Conservation (phyloP, 2,329 filamentous ascomycete species). For the Talaromyces sp. region DNA sequence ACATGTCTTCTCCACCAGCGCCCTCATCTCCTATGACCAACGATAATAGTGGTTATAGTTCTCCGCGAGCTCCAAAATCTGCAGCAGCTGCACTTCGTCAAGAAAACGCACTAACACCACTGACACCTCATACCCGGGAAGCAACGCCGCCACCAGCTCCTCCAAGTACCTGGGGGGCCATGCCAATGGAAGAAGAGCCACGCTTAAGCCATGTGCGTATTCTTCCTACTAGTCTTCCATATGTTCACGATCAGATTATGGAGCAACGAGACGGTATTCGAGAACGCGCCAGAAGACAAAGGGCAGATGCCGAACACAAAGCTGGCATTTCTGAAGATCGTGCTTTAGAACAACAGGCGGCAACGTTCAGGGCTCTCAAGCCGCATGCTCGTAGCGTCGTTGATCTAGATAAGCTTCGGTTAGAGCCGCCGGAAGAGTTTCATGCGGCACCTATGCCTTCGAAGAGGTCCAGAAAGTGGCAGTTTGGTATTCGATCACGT, state of each 20-base stretch:
- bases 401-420: slow-evolving; percentile 60
- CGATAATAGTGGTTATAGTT: slow-evolving; percentile 20
- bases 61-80: slow-evolving; percentile 23
- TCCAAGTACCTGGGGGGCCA: slow-evolving; percentile 24
- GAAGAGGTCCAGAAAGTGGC: slow-evolving; percentile 80
- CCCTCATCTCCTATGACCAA: slow-evolving; percentile 31
- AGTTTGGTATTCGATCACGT: slow-evolving; percentile 92
- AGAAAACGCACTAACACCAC: slow-evolving; percentile 20
- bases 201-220: slow-evolving; percentile 85
- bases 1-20: slow-evolving; percentile 12
- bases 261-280: slow-evolving; percentile 49
- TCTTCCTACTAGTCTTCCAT: slow-evolving; percentile 82
- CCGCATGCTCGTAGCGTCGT: slow-evolving; percentile 74
- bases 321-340: slow-evolving; percentile 26
- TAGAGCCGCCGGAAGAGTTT: slow-evolving; percentile 56
- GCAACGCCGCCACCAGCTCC: slow-evolving; percentile 27
- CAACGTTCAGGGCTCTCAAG: slow-evolving; percentile 75
- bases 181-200: slow-evolving; percentile 43
- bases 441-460: slow-evolving; percentile 45
- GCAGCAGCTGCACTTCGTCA: slow-evolving; percentile 21
- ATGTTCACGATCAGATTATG: slow-evolving; percentile 89
- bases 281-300: slow-evolving; percentile 44
- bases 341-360: slow-evolving; percentile 70
- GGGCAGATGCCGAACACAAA: slow-evolving; percentile 33
- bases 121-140: slow-evolving; percentile 26